These are phyloP conservation scores for Citrus inodora DNA, from an alignment of 345 rosid genomes.

Conservation along the genomic window DNA sequence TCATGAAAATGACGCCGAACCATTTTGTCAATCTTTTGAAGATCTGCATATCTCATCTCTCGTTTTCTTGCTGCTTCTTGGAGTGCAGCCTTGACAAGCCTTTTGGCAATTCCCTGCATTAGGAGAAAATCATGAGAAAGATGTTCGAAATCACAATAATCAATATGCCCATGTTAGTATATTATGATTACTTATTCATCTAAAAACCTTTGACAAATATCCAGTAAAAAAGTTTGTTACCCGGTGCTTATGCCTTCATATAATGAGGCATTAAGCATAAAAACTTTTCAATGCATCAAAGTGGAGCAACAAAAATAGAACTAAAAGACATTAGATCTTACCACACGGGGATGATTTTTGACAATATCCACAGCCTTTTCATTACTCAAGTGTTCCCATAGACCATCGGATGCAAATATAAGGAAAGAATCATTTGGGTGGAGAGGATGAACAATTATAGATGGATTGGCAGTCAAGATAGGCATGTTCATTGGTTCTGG, in stretches of 20 bases:
- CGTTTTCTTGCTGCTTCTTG: constrained; percentile 89
- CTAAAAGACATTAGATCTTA: constrained; percentile 39
- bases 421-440: constrained; percentile 86
- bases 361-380: constrained; percentile 91
- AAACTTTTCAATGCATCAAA: not conserved
- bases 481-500: constrained; percentile 79
- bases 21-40: constrained; percentile 74
- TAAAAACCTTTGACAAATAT: too few relatives aligned
- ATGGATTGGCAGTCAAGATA: constrained; percentile 66
- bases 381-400: constrained; percentile 90
- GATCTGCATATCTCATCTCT: constrained; percentile 88
- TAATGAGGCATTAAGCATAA: not conserved
- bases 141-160: not conserved
- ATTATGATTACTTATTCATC: not conserved
- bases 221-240: too few relatives aligned
- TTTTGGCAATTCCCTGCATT: constrained; percentile 80
- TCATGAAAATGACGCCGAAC: constrained; percentile 95
- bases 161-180: not conserved
- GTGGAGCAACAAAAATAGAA: not conserved
- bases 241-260: too few relatives aligned
- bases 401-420: constrained; percentile 95
- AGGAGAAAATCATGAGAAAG: not conserved
- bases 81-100: constrained; percentile 81
- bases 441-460: constrained; percentile 58
- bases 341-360: constrained; percentile 62